A percentile compares a stretch with the other conserved stretches of the same genome.
phyloP scores from a whole-genome alignment of 2,329 filamentous ascomycete genomes.

The Ceratocystis ficicola region DNA sequence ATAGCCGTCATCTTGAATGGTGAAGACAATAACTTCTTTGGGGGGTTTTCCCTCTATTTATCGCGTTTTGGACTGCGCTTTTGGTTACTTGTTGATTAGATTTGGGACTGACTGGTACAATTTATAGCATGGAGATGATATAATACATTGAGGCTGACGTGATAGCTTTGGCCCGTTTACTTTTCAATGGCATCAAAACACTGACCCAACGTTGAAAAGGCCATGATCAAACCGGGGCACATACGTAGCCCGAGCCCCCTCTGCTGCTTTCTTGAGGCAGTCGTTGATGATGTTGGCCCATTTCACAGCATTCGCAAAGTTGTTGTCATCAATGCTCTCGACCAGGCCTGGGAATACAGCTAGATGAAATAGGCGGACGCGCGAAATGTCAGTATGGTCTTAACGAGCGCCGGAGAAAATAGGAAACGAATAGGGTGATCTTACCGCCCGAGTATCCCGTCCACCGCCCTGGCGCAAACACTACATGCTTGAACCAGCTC shows the following conservation, averaged over 20 bases:
- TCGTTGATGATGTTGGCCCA: slow-evolving; percentile 49
- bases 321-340: slow-evolving; percentile 49
- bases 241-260: neutral
- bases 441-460: slow-evolving; percentile 73
- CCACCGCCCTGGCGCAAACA: slow-evolving; percentile 85
- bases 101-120: too few relatives aligned
- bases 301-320: slow-evolving; percentile 45
- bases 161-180: too few relatives aligned
- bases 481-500: slow-evolving; percentile 86
- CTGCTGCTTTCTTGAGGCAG: slow-evolving; percentile 36
- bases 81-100: neutral
- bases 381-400: slow-evolving; percentile 22
- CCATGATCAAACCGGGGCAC: neutral
- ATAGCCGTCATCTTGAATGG: slow-evolving; percentile 5
- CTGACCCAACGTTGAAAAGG: neutral
- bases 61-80: neutral
- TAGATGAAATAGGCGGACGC: slow-evolving; percentile 24
- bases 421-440: slow-evolving; percentile 25
- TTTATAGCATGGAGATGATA: too few relatives aligned
- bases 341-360: slow-evolving; percentile 51
- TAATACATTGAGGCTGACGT: too few relatives aligned
- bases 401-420: slow-evolving; percentile 4
- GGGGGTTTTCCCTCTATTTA: neutral
- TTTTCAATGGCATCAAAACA: too few relatives aligned
- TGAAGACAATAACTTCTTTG: neutral